Conservation (phyloP, 306 rosid species). For the Crataegus laevigata region DNA sequence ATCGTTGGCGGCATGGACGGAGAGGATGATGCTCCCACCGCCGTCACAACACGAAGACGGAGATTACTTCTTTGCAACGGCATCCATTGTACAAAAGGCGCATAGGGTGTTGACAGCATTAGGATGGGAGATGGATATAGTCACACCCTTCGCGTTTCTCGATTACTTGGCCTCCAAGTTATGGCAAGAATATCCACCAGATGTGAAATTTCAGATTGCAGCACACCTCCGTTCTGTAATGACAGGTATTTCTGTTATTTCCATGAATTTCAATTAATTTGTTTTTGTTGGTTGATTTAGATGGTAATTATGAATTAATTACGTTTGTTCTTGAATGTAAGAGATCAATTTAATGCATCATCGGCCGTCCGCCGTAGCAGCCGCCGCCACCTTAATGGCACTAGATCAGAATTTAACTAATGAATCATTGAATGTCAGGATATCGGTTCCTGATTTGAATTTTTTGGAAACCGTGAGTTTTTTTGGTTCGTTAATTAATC, state of each 20-base stretch:
- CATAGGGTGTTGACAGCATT: conserved; percentile 54
- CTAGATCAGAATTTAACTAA: conserved; percentile 43
- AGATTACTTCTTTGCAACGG: conserved; percentile 44
- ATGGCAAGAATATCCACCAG: conserved; percentile 31
- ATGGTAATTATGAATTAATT: not conserved
- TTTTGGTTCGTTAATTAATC: too few relatives aligned
- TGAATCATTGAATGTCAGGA: conserved; percentile 43
- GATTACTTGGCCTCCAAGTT: conserved; percentile 51
- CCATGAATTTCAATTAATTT: not conserved
- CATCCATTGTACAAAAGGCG: conserved; percentile 59
- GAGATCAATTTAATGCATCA: conserved; percentile 54
- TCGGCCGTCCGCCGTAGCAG: conserved; percentile 70
- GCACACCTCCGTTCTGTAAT: conserved; percentile 43
- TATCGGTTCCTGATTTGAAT: conserved; percentile 40
- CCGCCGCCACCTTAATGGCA: conserved; percentile 62
- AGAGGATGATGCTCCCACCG: conserved; percentile 48
- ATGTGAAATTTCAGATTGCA: conserved; percentile 23
- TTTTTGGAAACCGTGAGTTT: conserved; percentile 50
- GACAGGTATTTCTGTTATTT: conserved; percentile 30
- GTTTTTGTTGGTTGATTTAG: too few relatives aligned
- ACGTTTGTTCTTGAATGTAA: conserved; percentile 5
- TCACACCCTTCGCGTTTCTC: conserved; percentile 67
- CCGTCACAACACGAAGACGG: conserved; percentile 39
- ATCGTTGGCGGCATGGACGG: conserved; percentile 79
- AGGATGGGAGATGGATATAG: conserved; percentile 55